Percentiles rank a stretch among this genome's conserved stretches.
These are phyloP conservation scores for Artomyces pyxidatus DNA, from an alignment of 768 basidiomycete genomes.

Conservation along the genomic window DNA sequence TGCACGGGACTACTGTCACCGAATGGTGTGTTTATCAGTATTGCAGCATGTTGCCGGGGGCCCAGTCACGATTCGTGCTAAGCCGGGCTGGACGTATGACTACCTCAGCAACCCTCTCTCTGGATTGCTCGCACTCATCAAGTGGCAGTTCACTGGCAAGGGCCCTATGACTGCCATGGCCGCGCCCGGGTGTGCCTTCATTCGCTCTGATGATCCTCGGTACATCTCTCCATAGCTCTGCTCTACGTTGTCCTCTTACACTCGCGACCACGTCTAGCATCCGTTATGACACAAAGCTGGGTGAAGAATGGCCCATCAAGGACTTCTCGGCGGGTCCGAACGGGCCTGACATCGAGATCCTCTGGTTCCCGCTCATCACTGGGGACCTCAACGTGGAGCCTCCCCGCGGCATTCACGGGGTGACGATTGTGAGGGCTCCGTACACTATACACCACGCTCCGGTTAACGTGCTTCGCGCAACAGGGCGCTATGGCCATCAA, in stretches of 20 bases:
- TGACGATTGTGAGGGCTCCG: not conserved
- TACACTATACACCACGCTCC: not conserved
- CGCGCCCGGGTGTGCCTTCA: conserved; percentile 2
- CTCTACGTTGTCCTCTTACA: not conserved
- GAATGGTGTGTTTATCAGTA: not conserved
- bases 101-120: conserved; percentile 1
- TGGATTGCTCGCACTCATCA: not conserved
- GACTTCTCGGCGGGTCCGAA: not conserved
- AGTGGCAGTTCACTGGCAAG: not conserved
- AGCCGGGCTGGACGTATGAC: conserved; percentile 3
- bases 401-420: conserved; percentile 1
- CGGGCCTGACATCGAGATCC: conserved; percentile 1
- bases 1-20: not conserved
- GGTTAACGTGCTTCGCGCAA: not conserved
- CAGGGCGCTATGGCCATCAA: conserved; percentile 1
- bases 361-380: conserved; percentile 6
- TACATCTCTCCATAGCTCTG: not conserved
- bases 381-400: not conserved
- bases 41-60: conserved; percentile 1
- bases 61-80: not conserved
- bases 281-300: conserved; percentile 29
- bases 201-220: not conserved
- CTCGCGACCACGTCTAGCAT: too few relatives aligned
- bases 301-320: not conserved
- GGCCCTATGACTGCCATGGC: conserved; percentile 3